Base-by-base conservation (phyloP, 768 basidiomycete species). In the Mycena vitilis region DNA sequence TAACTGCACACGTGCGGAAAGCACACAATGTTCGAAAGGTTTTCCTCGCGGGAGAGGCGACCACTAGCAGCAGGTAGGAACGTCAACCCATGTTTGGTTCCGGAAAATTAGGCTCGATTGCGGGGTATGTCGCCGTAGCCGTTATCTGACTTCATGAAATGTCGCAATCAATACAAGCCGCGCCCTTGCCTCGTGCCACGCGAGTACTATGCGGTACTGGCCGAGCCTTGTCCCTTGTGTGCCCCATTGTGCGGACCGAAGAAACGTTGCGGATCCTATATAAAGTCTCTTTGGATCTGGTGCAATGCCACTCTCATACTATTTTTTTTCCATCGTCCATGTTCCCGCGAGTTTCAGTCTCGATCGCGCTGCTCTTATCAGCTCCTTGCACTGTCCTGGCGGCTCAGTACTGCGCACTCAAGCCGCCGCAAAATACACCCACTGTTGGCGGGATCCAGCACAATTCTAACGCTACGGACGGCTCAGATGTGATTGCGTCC, bases 401-500 rank as follows among this genome's bases (percentile, higher is more conserved):
- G 10, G 68, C 58, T 6, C 68, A 64, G 30, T 60, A 54, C 37
- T 69, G 68, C 22, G 37, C 62, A 13, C 63, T 69, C 58, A 64
- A 49, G 34, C 68, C 68, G 5, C 63, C 68, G 8, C 25, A 52
- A 10, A 58, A 9, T 8, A 20, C 61, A 16, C 1, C 49, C 2
- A 45, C 68, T 10, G 23, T 30, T 22, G 51, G 68, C 44, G 63
- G 62, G 2, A 63, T 59, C 15, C 55, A 68, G 12, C 40, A 58
- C 9, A 36, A 8, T 30, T 10, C 44, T 23, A 40, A 40, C 48
- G 47, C 60, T 53, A 65, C 63, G 36, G 60, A 69, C 53, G 25
- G 56, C 48, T 68, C 71, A 44, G 67, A 72, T 56, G 71, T 72
- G 20, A 60, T 78, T 56, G 52, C 72, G 15, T 71, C 82, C 37